These are phyloP conservation scores for Spirogloea muscicola DNA, from an alignment of 139 green algal species.

Conservation along the genomic window DNA sequence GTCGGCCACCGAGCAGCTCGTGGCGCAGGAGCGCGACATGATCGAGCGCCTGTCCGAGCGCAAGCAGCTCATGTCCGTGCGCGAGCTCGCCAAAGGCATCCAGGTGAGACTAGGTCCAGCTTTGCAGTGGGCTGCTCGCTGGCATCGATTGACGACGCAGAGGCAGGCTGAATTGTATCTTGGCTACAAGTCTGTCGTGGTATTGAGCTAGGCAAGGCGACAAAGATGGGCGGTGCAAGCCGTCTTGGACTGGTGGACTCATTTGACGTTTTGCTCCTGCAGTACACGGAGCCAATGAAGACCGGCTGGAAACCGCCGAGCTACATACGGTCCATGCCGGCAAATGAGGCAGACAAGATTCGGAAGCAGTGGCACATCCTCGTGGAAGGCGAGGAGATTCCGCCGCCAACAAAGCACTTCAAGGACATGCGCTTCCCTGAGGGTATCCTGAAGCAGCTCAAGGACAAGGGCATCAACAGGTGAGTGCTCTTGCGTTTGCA, in stretches of 20 bases:
- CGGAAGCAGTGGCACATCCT: constrained; percentile 89
- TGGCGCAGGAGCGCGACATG: constrained; percentile 82
- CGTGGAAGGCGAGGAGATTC: constrained; percentile 76
- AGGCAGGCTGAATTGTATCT: too few relatives aligned
- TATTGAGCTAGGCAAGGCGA: too few relatives aligned
- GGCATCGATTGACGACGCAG: too few relatives aligned
- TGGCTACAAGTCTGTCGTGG: too few relatives aligned
- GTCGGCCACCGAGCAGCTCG: constrained; percentile 63
- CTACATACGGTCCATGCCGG: constrained; percentile 63
- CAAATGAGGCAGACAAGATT: constrained; percentile 67
- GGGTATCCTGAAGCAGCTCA: constrained; percentile 53
- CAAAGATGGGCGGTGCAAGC: too few relatives aligned
- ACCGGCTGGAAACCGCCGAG: constrained; percentile 92
- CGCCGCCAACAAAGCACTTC: constrained; percentile 83
- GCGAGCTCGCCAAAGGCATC: constrained; percentile 82
- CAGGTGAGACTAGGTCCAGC: too few relatives aligned
- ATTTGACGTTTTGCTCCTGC: constrained; percentile 52
- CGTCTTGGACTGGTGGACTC: too few relatives aligned
- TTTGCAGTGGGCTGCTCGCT: too few relatives aligned
- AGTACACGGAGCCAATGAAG: constrained; percentile 70
- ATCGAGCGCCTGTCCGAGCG: constrained; percentile 81
- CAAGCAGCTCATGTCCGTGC: constrained; percentile 82
- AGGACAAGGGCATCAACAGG: constrained; percentile 79
- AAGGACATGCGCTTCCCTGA: constrained; percentile 65
- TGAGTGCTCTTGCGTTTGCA: too few relatives aligned